Evolutionary conservation across 2,329 filamentous ascomycete species (phyloP), one percentile per base, ranked within the genome.

Genomic region (Fusarium transvaalense): DNA sequence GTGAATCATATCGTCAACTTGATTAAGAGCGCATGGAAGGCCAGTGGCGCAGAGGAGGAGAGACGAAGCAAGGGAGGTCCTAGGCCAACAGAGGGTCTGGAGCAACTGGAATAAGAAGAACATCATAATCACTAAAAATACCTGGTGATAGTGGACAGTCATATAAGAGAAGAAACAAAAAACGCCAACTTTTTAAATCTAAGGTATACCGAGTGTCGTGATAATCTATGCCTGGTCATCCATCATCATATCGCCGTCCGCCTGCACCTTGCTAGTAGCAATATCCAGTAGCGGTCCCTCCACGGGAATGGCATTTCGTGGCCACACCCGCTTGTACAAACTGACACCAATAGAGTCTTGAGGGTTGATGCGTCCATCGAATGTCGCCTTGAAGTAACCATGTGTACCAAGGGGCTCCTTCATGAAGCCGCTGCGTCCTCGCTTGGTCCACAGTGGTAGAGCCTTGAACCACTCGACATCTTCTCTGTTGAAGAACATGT

Each of bases 331-430:
- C 86, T 96, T 96, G 77, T 95, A 96, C 75, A 96, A 77, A 81
- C 93, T 97, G 67, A 98, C 92, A 50, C 93, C 96, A 46, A 99
- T 89, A 5, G 94, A 90, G 81, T 99, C 96, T 81, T 97, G 92
- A 2, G 96, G 94, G 79, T 97, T 98, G 78, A 99, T 95, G 77
- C 92, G 92, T 14, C 91, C 93, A 78, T 99, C 97, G 82, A 99
- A 99, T 3, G 92, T 97, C 14, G 96, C 96, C 85, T 99, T 99
- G 87, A 98, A 98, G 83, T 99, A 99, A n/a, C 96, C 96, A 80
- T 99, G 96, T 35, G 96, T 99, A 74, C 96, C 96, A 50, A 99
- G 82, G 60, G 91, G 87, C 83, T 99, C 96, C 84, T 97, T 97
- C 83, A 99, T 89, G 78, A 90, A 97, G 10, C 96, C 96, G 71